These are phyloP conservation scores for Colletotrichum sp. DNA, from an alignment of 2,329 filamentous ascomycete genomes.

Conservation along the genomic window DNA sequence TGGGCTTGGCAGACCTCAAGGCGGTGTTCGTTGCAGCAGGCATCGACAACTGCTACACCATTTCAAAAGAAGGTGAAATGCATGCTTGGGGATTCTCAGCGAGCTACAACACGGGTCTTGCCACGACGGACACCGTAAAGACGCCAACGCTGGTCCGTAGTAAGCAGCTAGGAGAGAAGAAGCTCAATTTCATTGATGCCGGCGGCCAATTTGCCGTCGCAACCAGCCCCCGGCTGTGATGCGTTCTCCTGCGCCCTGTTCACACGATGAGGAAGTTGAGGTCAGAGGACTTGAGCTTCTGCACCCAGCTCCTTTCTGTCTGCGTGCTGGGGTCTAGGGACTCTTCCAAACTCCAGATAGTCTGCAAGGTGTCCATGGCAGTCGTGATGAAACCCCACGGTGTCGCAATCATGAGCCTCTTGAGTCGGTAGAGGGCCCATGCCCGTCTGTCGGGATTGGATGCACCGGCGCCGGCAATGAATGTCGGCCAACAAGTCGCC, in stretches of 20 bases:
- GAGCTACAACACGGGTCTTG: conserved; percentile 8
- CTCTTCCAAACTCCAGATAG: conserved; percentile 44
- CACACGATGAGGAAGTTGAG: conserved; percentile 50
- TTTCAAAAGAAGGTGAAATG: not conserved
- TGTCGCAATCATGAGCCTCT: conserved; percentile 41
- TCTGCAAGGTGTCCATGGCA: conserved; percentile 48
- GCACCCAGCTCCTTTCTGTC: conserved; percentile 44
- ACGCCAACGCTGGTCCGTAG: conserved; percentile 53
- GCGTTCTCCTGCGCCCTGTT: not conserved
- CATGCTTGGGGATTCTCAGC: conserved; percentile 12
- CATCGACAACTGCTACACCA: conserved; percentile 12
- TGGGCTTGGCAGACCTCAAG: not conserved
- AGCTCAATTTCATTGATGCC: conserved; percentile 1
- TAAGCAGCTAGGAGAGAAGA: not conserved
- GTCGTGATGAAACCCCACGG: conserved; percentile 57
- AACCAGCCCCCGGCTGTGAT: not conserved
- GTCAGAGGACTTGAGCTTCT: conserved; percentile 44
- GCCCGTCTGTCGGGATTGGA: conserved; percentile 44
- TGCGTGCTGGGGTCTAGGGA: conserved; percentile 16
- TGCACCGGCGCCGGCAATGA: conserved; percentile 60
- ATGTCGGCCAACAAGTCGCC: conserved; percentile 61
- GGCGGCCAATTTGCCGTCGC: conserved; percentile 16
- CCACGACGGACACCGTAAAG: conserved; percentile 63
- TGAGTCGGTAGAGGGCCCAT: conserved; percentile 54
- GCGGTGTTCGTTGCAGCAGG: conserved; percentile 38